Evolutionary conservation across 2,329 filamentous ascomycete genomes (phyloP).

Genomic region (Chaetomiaceae sp.): DNA sequence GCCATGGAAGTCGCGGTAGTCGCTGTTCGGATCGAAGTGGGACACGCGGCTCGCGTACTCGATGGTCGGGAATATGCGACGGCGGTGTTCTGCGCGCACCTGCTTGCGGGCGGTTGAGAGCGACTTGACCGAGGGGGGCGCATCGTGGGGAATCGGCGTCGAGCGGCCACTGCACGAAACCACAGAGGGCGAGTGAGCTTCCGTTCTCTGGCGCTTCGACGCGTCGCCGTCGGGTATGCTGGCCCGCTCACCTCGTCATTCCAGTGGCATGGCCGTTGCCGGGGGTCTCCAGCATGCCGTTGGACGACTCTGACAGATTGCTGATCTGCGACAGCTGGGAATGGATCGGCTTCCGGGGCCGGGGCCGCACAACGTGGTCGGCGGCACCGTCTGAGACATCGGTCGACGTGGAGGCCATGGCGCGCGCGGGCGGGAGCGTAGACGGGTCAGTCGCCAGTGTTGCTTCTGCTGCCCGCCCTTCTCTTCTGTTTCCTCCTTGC

Average conservation of each 20-base stretch:
- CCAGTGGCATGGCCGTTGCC: slow-evolving; percentile 35
- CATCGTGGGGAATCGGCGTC: slow-evolving; percentile 80
- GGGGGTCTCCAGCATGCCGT: slow-evolving; percentile 31
- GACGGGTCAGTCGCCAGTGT: too few relatives aligned
- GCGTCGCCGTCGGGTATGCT: too few relatives aligned
- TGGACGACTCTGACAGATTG: slow-evolving; percentile 32
- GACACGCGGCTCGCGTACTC: slow-evolving; percentile 87
- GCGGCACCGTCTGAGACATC: slow-evolving; percentile 27
- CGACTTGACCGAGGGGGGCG: slow-evolving; percentile 83
- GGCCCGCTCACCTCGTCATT: slow-evolving; percentile 38
- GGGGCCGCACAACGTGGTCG: slow-evolving; percentile 43
- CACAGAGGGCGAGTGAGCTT: neutral
- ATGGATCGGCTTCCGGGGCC: slow-evolving; percentile 45
- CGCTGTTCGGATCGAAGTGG: slow-evolving; percentile 88
- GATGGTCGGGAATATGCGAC: slow-evolving; percentile 85
- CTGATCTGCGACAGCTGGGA: slow-evolving; percentile 42
- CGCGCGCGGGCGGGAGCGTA: neutral
- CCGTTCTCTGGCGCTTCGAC: too few relatives aligned
- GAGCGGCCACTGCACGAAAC: slow-evolving; percentile 62
- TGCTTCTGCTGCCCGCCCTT: too few relatives aligned
- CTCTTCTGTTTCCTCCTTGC: too few relatives aligned
- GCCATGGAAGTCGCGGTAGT: slow-evolving; percentile 89
- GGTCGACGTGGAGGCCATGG: slow-evolving; percentile 28
- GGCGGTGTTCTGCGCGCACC: slow-evolving; percentile 71
- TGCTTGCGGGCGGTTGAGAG: slow-evolving; percentile 81